phyloP scores from a whole-genome alignment of 2,329 filamentous ascomycete genomes.

The Aphanocladium album region DNA sequence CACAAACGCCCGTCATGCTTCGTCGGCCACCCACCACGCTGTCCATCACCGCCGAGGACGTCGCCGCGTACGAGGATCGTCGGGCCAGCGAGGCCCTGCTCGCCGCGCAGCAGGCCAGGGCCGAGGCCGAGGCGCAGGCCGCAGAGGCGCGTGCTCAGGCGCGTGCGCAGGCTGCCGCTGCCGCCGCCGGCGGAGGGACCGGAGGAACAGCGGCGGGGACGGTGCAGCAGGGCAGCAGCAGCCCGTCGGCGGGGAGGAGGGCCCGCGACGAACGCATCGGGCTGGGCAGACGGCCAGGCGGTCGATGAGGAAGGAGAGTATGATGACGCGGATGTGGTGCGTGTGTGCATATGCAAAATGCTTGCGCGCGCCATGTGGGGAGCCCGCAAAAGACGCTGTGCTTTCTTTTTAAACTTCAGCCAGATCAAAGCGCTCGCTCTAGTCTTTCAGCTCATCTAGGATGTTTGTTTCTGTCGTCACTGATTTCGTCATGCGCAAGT shows the following conservation, averaged over 20 bases:
- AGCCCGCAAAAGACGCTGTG: too few relatives aligned
- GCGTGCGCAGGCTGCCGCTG: background rate
- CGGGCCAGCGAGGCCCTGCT: conserved; percentile 40
- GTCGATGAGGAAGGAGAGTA: conserved; percentile 7
- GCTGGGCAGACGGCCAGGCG: conserved; percentile 18
- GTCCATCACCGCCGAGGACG: conserved; percentile 63
- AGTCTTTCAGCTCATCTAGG: too few relatives aligned
- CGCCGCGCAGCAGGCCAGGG: conserved; percentile 27
- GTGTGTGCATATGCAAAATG: too few relatives aligned
- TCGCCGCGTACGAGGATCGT: conserved; percentile 64
- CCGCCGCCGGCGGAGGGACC: conserved; percentile 14
- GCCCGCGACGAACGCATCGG: conserved; percentile 37
- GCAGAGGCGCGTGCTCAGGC: conserved; percentile 9
- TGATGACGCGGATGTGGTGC: too few relatives aligned
- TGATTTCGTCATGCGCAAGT: too few relatives aligned
- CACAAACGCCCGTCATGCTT: conserved; percentile 43
- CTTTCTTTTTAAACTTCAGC: too few relatives aligned
- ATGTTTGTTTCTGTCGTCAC: too few relatives aligned
- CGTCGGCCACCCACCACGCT: conserved; percentile 64
- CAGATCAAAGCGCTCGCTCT: too few relatives aligned
- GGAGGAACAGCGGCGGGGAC: conserved; percentile 14
- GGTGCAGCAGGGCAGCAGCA: conserved; percentile 25
- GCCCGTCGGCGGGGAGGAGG: conserved; percentile 22
- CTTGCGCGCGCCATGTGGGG: too few relatives aligned
- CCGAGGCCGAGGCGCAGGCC: conserved; percentile 18